Percentiles rank a stretch among this genome's conserved stretches.
Conservation (phyloP, 1,139 yeast genomes). For the Lipomyces yarrowii region DNA sequence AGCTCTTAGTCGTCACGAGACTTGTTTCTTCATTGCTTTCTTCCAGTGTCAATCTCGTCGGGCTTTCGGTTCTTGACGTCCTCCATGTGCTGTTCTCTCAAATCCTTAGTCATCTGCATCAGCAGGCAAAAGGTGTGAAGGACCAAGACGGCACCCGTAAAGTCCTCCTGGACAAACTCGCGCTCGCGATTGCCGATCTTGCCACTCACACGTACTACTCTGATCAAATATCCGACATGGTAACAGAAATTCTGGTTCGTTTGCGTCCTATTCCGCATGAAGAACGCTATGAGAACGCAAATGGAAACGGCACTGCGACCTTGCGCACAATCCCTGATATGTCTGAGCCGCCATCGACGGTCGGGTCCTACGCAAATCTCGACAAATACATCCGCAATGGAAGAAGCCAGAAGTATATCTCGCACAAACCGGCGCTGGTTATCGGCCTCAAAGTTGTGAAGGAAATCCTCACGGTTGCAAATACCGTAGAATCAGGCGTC, state of each 20-base stretch:
- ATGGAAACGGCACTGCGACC: background rate
- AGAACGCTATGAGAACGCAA: background rate
- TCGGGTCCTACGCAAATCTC: conserved; percentile 21
- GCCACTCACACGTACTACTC: conserved; percentile 75
- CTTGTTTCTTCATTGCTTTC: conserved; percentile 69
- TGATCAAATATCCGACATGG: conserved; percentile 78
- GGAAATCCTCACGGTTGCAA: conserved; percentile 26
- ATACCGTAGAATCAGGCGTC: conserved; percentile 23
- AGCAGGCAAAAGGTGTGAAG: conserved; percentile 3
- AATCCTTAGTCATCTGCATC: conserved; percentile 53
- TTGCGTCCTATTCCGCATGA: conserved; percentile 15
- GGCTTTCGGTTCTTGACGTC: conserved; percentile 84
- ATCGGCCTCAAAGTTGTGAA: conserved; percentile 19
- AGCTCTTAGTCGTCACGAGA: conserved; percentile 55
- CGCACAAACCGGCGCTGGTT: conserved; percentile 14
- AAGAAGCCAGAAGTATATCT: background rate
- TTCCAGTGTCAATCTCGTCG: conserved; percentile 82
- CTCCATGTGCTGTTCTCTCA: conserved; percentile 63
- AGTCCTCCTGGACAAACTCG: conserved; percentile 36
- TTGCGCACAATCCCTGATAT: background rate
- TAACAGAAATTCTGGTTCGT: conserved; percentile 50
- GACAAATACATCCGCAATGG: conserved; percentile 16
- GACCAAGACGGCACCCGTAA: conserved; percentile 4
- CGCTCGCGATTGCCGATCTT: conserved; percentile 58
- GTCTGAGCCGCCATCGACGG: conserved; percentile 22